Percentiles rank a stretch among this genome's conserved stretches.
phyloP scores from a whole-genome alignment of 2,329 filamentous ascomycete species.

The Monilinia polystroma region DNA sequence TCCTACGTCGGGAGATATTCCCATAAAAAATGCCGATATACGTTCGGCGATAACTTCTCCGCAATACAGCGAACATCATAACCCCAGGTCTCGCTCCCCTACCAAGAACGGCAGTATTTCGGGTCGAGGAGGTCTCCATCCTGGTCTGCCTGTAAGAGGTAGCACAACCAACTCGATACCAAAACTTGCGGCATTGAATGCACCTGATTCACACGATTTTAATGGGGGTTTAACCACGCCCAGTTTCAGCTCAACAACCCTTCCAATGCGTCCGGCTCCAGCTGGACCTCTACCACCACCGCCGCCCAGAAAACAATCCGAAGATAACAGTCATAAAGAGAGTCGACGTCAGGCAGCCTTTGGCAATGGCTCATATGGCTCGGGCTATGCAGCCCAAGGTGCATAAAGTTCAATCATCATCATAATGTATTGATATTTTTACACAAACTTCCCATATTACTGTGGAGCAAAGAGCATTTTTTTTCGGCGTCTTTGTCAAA shows the following conservation, averaged over 20 bases:
- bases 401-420: slow-evolving; percentile 1
- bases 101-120: slow-evolving; percentile 47
- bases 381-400: slow-evolving; percentile 22
- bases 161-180: slow-evolving; percentile 54
- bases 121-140: slow-evolving; percentile 46
- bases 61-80: slow-evolving; percentile 35
- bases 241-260: slow-evolving; percentile 50
- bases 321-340: slow-evolving; percentile 46
- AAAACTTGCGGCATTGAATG: slow-evolving; percentile 45
- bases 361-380: slow-evolving; percentile 42
- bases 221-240: slow-evolving; percentile 45
- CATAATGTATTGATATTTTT: slow-evolving; percentile 13
- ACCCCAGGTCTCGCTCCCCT: slow-evolving; percentile 41
- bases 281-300: slow-evolving; percentile 56
- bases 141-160: slow-evolving; percentile 52
- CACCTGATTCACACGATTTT: slow-evolving; percentile 39
- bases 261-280: slow-evolving; percentile 63
- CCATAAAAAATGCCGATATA: slow-evolving; percentile 57
- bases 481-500: slow-evolving; percentile 17
- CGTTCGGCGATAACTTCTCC: slow-evolving; percentile 48
- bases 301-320: slow-evolving; percentile 55
- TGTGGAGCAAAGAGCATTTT: slow-evolving; percentile 10
- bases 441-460: slow-evolving; percentile 14
- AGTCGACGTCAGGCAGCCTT: slow-evolving; percentile 55
- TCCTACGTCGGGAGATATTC: slow-evolving; percentile 71